phyloP scores from a whole-genome alignment of 1,139 yeast species.

The Pichia sp. region DNA sequence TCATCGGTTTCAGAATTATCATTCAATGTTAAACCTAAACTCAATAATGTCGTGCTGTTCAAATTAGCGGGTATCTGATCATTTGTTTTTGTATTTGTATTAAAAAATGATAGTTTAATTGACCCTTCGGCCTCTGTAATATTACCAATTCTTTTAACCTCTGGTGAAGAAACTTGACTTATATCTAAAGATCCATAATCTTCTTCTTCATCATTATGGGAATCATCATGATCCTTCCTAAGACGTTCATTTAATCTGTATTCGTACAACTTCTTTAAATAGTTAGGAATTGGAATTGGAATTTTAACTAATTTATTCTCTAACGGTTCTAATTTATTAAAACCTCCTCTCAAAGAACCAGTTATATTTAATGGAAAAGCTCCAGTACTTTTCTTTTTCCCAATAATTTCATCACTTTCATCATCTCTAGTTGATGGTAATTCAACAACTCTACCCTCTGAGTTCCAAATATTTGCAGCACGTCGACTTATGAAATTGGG shows the following conservation, averaged over 20 bases:
- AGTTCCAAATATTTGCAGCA: slow-evolving; percentile 48
- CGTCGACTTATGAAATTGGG: slow-evolving; percentile 50
- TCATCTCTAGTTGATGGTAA: slow-evolving; percentile 9
- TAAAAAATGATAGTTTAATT: slow-evolving; percentile 14
- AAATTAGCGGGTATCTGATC: slow-evolving; percentile 11
- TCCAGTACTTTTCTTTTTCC: slow-evolving; percentile 18
- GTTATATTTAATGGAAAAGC: slow-evolving; percentile 47
- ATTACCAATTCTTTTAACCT: slow-evolving; percentile 24
- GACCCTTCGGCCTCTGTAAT: slow-evolving; percentile 25
- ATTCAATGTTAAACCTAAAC: slow-evolving; percentile 24
- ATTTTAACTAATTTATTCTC: slow-evolving; percentile 19
- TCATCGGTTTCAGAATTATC: slow-evolving; percentile 40
- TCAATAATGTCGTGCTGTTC: slow-evolving; percentile 21
- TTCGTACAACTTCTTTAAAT: slow-evolving; percentile 31
- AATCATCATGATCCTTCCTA: slow-evolving; percentile 3
- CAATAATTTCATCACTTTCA: slow-evolving; percentile 1
- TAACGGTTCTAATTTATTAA: slow-evolving; percentile 18
- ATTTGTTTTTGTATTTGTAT: slow-evolving; percentile 8
- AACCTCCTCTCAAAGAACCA: slow-evolving; percentile 44
- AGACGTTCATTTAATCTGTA: slow-evolving; percentile 12
- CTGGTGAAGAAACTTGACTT: neutral
- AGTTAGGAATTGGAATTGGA: slow-evolving; percentile 39
- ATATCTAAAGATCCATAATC: slow-evolving; percentile 4
- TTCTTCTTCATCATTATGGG: slow-evolving; percentile 9
- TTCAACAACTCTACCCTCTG: slow-evolving; percentile 22